Percentiles rank a stretch among this genome's conserved stretches.
These are phyloP conservation scores for Kodamaea ohmeri DNA, from an alignment of 1,139 yeast genomes.

Conservation along the genomic window DNA sequence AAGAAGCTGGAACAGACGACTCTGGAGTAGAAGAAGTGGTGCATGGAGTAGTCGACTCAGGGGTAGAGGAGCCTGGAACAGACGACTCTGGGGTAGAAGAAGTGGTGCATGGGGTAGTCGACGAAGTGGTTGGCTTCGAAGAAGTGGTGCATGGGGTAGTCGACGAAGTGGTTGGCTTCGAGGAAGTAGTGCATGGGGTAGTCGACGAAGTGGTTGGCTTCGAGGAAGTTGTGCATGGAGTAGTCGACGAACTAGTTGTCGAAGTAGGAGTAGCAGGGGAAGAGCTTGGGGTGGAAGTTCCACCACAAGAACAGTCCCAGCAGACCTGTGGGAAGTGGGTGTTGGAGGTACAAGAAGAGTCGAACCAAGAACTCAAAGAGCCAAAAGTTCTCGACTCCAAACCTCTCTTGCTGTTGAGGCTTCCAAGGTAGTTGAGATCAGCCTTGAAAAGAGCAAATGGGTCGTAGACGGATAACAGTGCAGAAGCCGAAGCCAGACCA, in stretches of 20 bases:
- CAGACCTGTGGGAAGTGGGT: slow-evolving; percentile 19
- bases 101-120: background rate
- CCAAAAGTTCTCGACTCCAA: slow-evolving; percentile 10
- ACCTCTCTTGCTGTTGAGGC: slow-evolving; percentile 11
- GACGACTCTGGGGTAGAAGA: slow-evolving; percentile 2
- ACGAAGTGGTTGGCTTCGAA: background rate
- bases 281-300: slow-evolving; percentile 2
- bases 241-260: slow-evolving; percentile 6
- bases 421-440: slow-evolving; percentile 8
- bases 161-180: slow-evolving; percentile 6
- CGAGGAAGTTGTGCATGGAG: slow-evolving; percentile 2
- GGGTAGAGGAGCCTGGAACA: slow-evolving; percentile 2
- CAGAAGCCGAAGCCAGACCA: slow-evolving; percentile 7
- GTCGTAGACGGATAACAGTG: slow-evolving; percentile 13
- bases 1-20: slow-evolving; percentile 4
- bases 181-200: slow-evolving; percentile 1
- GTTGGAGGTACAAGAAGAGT: slow-evolving; percentile 17
- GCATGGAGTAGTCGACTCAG: slow-evolving; percentile 2
- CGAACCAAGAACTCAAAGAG: slow-evolving; percentile 14
- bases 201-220: background rate
- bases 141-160: slow-evolving; percentile 1
- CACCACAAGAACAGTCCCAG: slow-evolving; percentile 25
- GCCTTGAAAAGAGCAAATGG: slow-evolving; percentile 12
- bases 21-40: slow-evolving; percentile 1
- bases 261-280: slow-evolving; percentile 5